These are phyloP conservation scores for Mucor mucedo DNA, from an alignment of 371 early-diverging fungal genomes.

Conservation along the genomic window DNA sequence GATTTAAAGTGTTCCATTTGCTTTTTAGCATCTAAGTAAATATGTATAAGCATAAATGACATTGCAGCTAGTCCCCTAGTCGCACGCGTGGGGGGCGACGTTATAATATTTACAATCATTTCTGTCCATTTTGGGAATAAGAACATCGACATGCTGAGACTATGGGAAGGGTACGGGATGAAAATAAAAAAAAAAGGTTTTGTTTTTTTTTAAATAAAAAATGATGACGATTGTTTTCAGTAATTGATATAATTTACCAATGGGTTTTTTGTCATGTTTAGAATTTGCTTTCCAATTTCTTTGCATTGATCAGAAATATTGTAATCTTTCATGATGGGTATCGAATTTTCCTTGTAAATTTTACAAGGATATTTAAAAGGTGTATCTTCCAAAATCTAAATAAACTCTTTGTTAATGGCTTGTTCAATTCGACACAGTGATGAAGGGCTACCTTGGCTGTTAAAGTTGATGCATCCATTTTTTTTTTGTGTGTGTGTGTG, in stretches of 20 bases:
- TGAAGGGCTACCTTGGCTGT: conserved; percentile 3
- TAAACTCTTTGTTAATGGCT: not conserved
- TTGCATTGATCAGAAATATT: conserved; percentile 31
- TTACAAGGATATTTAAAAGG: conserved; percentile 25
- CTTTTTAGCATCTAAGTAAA: conserved; percentile 4
- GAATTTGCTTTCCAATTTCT: conserved; percentile 27
- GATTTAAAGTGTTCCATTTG: conserved; percentile 26
- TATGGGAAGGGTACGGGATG: conserved; percentile 6
- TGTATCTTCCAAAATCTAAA: conserved; percentile 24
- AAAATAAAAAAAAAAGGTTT: not conserved
- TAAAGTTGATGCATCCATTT: not conserved
- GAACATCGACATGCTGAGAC: conserved; percentile 40
- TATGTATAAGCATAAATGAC: not conserved
- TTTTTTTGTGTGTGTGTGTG: not conserved
- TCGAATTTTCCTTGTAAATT: conserved; percentile 27
- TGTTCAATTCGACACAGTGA: not conserved
- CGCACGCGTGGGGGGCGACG: too few relatives aligned
- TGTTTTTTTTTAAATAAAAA: not conserved
- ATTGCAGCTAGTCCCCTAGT: not conserved
- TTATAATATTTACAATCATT: conserved; percentile 11
- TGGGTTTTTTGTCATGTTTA: conserved; percentile 34
- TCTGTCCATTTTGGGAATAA: conserved; percentile 22
- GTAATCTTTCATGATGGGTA: conserved; percentile 32
- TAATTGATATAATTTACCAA: conserved; percentile 11
- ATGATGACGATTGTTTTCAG: too few relatives aligned